These are phyloP conservation scores for Teratosphaeria zuluensis DNA, from an alignment of 2,329 filamentous ascomycete genomes.

Conservation along the genomic window DNA sequence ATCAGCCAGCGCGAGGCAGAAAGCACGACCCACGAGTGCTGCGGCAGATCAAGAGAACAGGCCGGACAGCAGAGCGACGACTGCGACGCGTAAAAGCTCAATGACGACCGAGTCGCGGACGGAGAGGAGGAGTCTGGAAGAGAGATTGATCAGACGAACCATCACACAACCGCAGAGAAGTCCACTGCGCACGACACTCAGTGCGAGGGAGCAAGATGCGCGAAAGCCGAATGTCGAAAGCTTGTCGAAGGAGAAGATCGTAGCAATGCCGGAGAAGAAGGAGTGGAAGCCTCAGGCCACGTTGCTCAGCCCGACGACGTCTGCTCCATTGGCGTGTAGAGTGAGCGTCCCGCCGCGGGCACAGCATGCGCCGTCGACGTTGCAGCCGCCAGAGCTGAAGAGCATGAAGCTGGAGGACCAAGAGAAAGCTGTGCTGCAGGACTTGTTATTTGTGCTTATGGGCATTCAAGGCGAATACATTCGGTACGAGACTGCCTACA, in stretches of 20 bases:
- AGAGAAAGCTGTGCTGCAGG: conserved; percentile 79
- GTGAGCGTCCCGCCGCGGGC: conserved; percentile 52
- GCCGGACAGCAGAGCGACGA: conserved; percentile 5
- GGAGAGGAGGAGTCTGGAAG: conserved; percentile 6
- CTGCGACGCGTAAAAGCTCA: conserved; percentile 4
- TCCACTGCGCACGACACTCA: neutral
- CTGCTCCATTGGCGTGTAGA: conserved; percentile 61
- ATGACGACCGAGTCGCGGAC: conserved; percentile 9
- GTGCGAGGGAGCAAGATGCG: neutral
- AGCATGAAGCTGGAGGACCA: conserved; percentile 71
- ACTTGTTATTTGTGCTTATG: conserved; percentile 92
- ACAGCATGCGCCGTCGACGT: conserved; percentile 56
- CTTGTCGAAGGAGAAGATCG: conserved; percentile 1
- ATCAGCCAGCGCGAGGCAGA: conserved; percentile 6
- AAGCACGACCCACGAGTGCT: conserved; percentile 4
- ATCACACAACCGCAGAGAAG: neutral
- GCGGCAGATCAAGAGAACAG: conserved; percentile 4
- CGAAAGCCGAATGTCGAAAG: neutral
- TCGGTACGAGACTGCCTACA: conserved; percentile 71
- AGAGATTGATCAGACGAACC: conserved; percentile 6
- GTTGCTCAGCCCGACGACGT: conserved; percentile 53
- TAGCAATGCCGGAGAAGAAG: neutral
- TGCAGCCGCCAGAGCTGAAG: conserved; percentile 58
- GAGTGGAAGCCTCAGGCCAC: conserved; percentile 72
- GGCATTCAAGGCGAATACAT: conserved; percentile 98